phyloP scores from a whole-genome alignment of 768 basidiomycete species.

The Lactarius sp. region DNA sequence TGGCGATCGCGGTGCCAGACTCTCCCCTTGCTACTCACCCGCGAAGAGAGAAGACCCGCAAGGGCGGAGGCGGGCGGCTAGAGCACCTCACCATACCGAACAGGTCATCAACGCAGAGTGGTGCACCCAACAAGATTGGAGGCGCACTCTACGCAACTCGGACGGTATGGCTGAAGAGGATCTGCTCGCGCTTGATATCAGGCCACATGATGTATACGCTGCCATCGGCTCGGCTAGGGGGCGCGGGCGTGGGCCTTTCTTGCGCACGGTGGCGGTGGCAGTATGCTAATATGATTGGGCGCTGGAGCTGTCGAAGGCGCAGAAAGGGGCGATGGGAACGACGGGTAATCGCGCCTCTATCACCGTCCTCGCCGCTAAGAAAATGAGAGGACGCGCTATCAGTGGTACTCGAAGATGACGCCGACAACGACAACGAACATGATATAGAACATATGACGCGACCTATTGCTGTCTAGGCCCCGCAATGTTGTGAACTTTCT shows the following conservation, averaged over 20 bases:
- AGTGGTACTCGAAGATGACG: slow-evolving; percentile 6
- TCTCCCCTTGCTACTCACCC: slow-evolving; percentile 3
- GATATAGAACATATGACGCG: not conserved
- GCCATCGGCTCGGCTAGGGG: slow-evolving; percentile 52
- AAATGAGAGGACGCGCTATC: not conserved
- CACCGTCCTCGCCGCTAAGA: not conserved
- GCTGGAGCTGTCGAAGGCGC: slow-evolving; percentile 29
- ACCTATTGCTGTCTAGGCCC: too few species aligned
- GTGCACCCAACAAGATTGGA: slow-evolving; percentile 29
- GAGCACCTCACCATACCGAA: too few species aligned
- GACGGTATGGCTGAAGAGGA: slow-evolving; percentile 33
- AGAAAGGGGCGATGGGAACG: slow-evolving; percentile 27
- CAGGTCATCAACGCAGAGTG: slow-evolving; percentile 11
- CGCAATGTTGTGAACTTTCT: not conserved
- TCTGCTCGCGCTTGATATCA: too few species aligned
- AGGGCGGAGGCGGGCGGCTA: not conserved
- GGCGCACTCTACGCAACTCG: slow-evolving; percentile 52
- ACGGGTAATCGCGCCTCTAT: not conserved
- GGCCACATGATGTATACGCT: slow-evolving; percentile 41
- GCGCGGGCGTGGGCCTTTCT: slow-evolving; percentile 54
- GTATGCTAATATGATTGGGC: slow-evolving; percentile 66
- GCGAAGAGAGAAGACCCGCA: slow-evolving; percentile 1
- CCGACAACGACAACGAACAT: too few species aligned
- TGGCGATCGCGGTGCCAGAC: slow-evolving; percentile 5
- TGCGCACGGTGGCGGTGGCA: slow-evolving; percentile 71